Conservation (phyloP, 2,329 filamentous ascomycete species). For the Didymella exigua region DNA sequence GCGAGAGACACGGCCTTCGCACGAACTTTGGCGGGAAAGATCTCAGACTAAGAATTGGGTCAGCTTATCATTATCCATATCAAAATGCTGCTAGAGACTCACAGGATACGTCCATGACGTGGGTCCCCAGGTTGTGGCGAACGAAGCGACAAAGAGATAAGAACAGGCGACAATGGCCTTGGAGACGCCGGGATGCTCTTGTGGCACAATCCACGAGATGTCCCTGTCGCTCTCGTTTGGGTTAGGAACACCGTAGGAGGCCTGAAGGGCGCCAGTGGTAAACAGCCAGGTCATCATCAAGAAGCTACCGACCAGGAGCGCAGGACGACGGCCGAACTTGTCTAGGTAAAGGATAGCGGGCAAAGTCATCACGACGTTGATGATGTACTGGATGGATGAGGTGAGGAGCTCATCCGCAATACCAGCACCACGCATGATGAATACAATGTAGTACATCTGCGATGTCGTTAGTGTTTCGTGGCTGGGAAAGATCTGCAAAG, state of each 20-base stretch:
- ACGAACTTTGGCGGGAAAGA: constrained; percentile 49
- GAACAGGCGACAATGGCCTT: constrained; percentile 58
- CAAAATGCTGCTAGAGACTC: not conserved
- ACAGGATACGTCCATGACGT: constrained; percentile 45
- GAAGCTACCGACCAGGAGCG: constrained; percentile 62
- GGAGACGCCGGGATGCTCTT: constrained; percentile 58
- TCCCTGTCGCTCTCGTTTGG: constrained; percentile 43
- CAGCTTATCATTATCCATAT: not conserved
- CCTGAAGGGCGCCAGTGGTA: constrained; percentile 64
- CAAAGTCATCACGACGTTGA: constrained; percentile 66
- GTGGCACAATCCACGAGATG: constrained; percentile 64
- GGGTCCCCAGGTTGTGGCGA: constrained; percentile 51
- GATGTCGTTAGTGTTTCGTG: not conserved
- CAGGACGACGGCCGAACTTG: constrained; percentile 62
- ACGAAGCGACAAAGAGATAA: constrained; percentile 53
- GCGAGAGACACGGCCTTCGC: constrained; percentile 50
- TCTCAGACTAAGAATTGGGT: constrained; percentile 31
- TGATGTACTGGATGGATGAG: constrained; percentile 67
- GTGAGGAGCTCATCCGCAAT: constrained; percentile 64
- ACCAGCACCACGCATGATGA: constrained; percentile 64
- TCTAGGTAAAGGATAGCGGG: constrained; percentile 67
- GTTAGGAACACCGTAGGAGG: constrained; percentile 58
- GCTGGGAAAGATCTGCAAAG: not conserved
- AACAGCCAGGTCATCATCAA: constrained; percentile 66
- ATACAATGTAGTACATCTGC: constrained; percentile 60